Evolutionary conservation across 805 yeast genomes (phyloP).

Genomic region (Pichia thaimueangensis): DNA sequence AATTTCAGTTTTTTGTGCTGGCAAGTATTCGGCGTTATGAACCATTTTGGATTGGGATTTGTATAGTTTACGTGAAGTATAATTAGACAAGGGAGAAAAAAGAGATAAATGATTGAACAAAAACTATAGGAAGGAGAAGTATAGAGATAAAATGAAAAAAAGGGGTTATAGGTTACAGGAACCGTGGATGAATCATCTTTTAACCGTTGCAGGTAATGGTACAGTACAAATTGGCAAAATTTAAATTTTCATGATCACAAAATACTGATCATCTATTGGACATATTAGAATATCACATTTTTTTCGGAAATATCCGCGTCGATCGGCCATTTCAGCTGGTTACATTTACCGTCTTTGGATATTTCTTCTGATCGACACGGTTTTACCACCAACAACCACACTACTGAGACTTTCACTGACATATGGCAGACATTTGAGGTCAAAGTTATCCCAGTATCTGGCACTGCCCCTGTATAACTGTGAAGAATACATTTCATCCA

Average conservation of each 20-base stretch:
- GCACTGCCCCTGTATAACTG: not conserved
- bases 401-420: conserved; percentile 32
- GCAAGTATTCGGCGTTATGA: conserved; percentile 68
- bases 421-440: conserved; percentile 28
- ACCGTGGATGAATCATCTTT: no score
- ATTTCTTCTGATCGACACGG: conserved; percentile 43
- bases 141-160: no score
- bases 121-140: no score
- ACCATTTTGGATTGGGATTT: no score
- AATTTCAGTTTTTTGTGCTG: conserved; percentile 50
- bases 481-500: conserved; percentile 28
- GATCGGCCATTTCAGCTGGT: no score
- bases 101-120: no score
- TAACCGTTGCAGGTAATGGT: not conserved
- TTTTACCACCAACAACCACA: conserved; percentile 39
- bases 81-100: not conserved
- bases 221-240: not conserved
- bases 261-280: no score
- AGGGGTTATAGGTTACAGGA: no score
- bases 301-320: not conserved
- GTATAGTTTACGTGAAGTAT: no score
- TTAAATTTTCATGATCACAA: not conserved
- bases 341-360: conserved; percentile 32
- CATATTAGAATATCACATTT: no score
- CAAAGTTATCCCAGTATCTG: conserved; percentile 4